These are phyloP conservation scores for Podospora appendiculata DNA, from an alignment of 495 filamentous ascomycete genomes.

Conservation along the genomic window DNA sequence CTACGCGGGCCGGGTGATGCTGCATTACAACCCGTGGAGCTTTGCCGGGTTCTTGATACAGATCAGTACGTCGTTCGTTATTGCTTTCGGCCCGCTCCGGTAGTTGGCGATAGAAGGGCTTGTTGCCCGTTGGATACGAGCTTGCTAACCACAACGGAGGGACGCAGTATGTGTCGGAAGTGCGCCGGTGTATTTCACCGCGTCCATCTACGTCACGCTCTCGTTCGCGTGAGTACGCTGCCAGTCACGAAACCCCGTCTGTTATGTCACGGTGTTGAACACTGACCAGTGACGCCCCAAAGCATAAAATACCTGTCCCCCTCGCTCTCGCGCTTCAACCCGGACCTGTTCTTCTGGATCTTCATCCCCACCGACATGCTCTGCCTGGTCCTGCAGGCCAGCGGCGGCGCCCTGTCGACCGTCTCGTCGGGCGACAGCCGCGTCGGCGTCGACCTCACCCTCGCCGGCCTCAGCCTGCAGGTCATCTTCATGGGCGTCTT, in stretches of 20 bases:
- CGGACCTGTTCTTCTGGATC: constrained; percentile 41
- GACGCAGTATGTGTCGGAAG: constrained; percentile 39
- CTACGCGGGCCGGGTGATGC: constrained; percentile 33
- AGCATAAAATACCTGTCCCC: constrained; percentile 38
- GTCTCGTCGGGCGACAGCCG: constrained; percentile 14
- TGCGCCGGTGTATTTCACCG: constrained; percentile 43
- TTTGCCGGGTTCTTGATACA: constrained; percentile 35
- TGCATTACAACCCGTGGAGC: constrained; percentile 34
- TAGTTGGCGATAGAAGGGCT: no score
- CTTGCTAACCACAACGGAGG: neutral
- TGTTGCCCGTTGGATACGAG: no score
- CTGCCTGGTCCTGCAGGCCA: constrained; percentile 41
- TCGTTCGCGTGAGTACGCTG: constrained; percentile 23
- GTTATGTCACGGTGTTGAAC: no score
- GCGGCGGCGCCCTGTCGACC: constrained; percentile 40
- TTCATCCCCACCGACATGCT: constrained; percentile 50
- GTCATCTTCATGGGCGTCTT: constrained; percentile 38
- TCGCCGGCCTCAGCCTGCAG: constrained; percentile 37
- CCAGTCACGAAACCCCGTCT: no score
- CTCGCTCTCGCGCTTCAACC: constrained; percentile 37
- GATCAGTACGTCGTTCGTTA: constrained; percentile 25
- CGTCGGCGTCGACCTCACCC: constrained; percentile 41
- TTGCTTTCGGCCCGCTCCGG: no score
- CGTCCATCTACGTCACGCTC: constrained; percentile 46
- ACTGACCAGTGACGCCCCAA: constrained; percentile 11